Evolutionary conservation across 768 basidiomycete genomes (phyloP).

Genomic region (Tricholoma sp.): DNA sequence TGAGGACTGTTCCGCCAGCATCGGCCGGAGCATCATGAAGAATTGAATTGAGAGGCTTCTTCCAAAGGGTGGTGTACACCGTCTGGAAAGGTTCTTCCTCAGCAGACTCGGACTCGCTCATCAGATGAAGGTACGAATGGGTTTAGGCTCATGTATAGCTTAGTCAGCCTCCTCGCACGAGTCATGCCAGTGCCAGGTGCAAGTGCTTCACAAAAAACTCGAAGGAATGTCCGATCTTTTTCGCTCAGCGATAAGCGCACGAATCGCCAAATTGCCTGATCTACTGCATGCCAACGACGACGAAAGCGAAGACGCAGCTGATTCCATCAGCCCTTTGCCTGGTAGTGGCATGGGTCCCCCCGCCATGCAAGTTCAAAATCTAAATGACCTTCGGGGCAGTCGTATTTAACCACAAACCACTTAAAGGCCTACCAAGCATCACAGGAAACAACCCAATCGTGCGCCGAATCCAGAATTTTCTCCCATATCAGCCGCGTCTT

Average conservation of each 20-base stretch:
- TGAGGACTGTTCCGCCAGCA: no score
- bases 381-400: constrained; percentile 6
- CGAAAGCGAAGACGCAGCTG: constrained; percentile 48
- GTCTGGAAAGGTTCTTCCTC: no score
- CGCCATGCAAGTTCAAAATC: constrained; percentile 45
- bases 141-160: no score
- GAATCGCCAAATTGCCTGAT: constrained; percentile 68
- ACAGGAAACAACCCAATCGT: constrained; percentile 24
- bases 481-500: constrained; percentile 73
- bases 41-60: no score
- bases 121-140: no score
- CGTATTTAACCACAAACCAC: constrained; percentile 16
- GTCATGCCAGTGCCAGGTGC: no score
- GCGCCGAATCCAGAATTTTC: constrained; percentile 57
- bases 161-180: no score
- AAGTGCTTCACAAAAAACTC: no score
- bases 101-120: no score
- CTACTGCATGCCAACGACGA: constrained; percentile 36
- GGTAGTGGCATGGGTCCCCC: constrained; percentile 57
- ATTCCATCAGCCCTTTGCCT: constrained; percentile 58
- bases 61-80: no score
- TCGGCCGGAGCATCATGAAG: no score
- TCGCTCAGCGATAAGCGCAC: constrained; percentile 72
- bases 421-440: constrained; percentile 30
- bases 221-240: constrained; percentile 63